Conservation (phyloP, 2,329 filamentous ascomycete genomes). For the Aureobasidium sp. region DNA sequence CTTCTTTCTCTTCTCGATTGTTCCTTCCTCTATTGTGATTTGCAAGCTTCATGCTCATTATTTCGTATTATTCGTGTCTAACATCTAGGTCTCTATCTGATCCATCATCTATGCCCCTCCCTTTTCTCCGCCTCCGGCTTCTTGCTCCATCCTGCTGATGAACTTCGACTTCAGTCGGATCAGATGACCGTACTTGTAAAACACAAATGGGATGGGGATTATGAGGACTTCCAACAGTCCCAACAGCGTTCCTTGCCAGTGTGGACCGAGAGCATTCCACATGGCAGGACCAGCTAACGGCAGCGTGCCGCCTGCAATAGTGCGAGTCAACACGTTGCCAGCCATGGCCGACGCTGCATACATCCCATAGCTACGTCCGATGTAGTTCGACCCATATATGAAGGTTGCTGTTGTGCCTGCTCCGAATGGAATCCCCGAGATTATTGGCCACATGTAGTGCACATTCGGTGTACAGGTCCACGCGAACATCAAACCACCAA, state of each 20-base stretch:
- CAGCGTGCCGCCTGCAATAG: slow-evolving; percentile 32
- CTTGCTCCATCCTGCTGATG: background rate
- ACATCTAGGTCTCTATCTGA: background rate
- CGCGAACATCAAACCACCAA: slow-evolving; percentile 43
- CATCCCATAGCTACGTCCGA: slow-evolving; percentile 48
- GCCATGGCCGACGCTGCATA: slow-evolving; percentile 44
- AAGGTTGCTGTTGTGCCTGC: slow-evolving; percentile 23
- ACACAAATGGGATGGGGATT: slow-evolving; percentile 34
- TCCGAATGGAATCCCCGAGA: slow-evolving; percentile 1
- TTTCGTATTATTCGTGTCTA: background rate
- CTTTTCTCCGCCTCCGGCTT: background rate
- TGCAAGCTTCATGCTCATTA: background rate
- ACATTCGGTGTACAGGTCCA: slow-evolving; percentile 6
- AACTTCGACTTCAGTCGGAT: slow-evolving; percentile 23
- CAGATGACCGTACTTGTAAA: slow-evolving; percentile 32
- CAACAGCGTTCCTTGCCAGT: slow-evolving; percentile 26
- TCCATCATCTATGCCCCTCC: background rate
- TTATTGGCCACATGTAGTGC: slow-evolving; percentile 20
- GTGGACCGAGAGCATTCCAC: slow-evolving; percentile 30
- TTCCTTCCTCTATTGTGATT: background rate
- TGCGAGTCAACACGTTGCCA: slow-evolving; percentile 30
- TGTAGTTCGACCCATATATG: slow-evolving; percentile 46
- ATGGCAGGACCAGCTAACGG: slow-evolving; percentile 30
- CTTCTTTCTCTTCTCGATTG: background rate
- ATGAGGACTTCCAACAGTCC: slow-evolving; percentile 25